Evolutionary conservation across 2,329 filamentous ascomycete species (phyloP), one percentile per base, ranked within the genome.

Genomic region (Venturia aucupariae): DNA sequence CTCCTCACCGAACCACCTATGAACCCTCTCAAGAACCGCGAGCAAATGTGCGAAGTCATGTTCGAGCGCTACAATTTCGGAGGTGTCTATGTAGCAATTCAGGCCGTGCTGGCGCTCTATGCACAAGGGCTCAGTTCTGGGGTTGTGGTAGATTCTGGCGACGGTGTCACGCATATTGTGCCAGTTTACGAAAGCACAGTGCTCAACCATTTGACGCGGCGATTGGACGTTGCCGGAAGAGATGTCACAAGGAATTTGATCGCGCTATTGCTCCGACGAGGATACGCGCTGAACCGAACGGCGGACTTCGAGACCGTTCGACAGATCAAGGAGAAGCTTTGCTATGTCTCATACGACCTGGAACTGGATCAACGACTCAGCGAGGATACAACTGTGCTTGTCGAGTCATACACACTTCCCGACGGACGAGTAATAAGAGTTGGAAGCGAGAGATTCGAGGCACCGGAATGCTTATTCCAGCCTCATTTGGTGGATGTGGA

Each of bases 261-360:
- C 76, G 91, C 92, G 61, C 87, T 99, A 61, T 87, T 99, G 24
- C 85, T 96, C 65, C 90, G 94, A 72, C 87, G 94, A 70, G 94
- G 94, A 55, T 99, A 99, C 77, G 92, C 94, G 42, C 86, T 99
- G 67, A 99, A 99, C 85, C 87, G 94, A 75, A 99, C 94, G 15
- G 94, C 94, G 74, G 94, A 99, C 76, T 99, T 99, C 77, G 94
- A 99, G 79, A 99, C 94, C 4, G 94, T 99, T 65, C 90, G 94
- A 67, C 93, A 97, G 77, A 97, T 99, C 81, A 99, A 99, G 81
- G 94, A 99, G 83, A 99, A 99, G 83, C 89, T 99, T 62, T 97
- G 94, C 83, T 99, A 99, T 76, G 93, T 99, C 65, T 97, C 92
- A 15, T 99, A 97, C 81, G 94, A 99, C 76, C 85, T 99, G 65